Conservation (phyloP, 208 protist species). For the Trypanosoma boissoni region DNA sequence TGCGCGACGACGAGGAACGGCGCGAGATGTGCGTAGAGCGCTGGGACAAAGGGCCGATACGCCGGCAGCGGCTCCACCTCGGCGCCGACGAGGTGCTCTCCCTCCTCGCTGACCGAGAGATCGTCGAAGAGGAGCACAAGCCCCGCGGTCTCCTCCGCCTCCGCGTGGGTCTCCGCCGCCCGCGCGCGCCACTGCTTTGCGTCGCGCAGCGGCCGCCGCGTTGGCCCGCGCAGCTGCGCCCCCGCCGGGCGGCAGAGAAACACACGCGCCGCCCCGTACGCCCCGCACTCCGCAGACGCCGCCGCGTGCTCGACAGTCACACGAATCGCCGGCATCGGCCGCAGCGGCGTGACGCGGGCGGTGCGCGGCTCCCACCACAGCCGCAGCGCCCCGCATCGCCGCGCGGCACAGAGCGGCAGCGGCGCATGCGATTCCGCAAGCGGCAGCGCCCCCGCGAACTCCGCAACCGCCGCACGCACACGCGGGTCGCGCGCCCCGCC, state of each 20-base stretch:
- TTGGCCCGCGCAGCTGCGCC: constrained; percentile 37
- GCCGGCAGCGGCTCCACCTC: constrained; percentile 37
- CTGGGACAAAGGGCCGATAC: constrained; percentile 61
- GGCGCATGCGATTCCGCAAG: constrained; percentile 12
- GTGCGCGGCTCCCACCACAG: constrained; percentile 59
- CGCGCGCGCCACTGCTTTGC: not conserved
- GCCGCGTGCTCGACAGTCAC: constrained; percentile 40
- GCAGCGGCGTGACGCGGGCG: constrained; percentile 41
- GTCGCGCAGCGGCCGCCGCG: constrained; percentile 21
- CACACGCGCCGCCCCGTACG: constrained; percentile 32
- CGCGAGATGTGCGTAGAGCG: constrained; percentile 41
- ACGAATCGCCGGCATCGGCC: constrained; percentile 41
- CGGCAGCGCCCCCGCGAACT: constrained; percentile 20
- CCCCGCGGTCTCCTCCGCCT: not conserved
- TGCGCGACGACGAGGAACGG: constrained; percentile 68
- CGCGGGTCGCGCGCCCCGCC: constrained; percentile 1
- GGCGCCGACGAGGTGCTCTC: constrained; percentile 67
- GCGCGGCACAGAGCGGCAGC: constrained; percentile 45
- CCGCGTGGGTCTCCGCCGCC: not conserved
- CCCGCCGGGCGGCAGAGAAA: constrained; percentile 47
- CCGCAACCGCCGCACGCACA: constrained; percentile 17
- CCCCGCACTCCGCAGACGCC: not conserved
- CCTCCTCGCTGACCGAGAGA: constrained; percentile 31
- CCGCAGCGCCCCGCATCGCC: constrained; percentile 37
- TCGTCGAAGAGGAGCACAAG: constrained; percentile 37